Evolutionary conservation across 495 filamentous ascomycete genomes (phyloP).

Genomic region (Apiosordaria backusii): DNA sequence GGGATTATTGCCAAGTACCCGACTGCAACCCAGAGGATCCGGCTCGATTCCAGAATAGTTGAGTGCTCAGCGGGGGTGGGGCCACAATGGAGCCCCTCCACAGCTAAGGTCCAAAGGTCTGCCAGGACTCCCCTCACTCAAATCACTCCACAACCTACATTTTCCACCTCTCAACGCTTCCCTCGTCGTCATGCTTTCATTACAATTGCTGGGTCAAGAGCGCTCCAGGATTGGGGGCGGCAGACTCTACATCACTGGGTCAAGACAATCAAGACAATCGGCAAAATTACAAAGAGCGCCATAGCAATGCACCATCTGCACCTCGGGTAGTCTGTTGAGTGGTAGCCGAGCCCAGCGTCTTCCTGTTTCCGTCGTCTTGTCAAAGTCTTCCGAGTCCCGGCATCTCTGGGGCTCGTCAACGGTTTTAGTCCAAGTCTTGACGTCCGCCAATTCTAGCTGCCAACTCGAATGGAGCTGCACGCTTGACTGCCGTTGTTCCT

Average conservation of each 20-base stretch:
- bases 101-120: background rate
- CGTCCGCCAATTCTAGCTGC: background rate
- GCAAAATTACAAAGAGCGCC: background rate
- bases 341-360: background rate
- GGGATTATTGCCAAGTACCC: conserved; percentile 21
- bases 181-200: background rate
- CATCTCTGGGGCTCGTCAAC: background rate
- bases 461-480: conserved; percentile 6
- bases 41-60: conserved; percentile 29
- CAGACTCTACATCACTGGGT: too few species aligned
- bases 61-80: conserved; percentile 14
- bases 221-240: background rate
- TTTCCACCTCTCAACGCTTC: background rate
- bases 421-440: background rate
- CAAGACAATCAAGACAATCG: background rate
- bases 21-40: conserved; percentile 19
- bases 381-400: background rate
- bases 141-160: background rate
- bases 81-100: conserved; percentile 13
- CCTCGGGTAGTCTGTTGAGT: background rate
- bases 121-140: background rate
- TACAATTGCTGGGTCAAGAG: background rate
- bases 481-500: conserved; percentile 8
- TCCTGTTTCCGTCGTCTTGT: background rate
- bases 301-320: background rate